phyloP scores from a whole-genome alignment of 2,329 filamentous ascomycete species.

The Diplodia scrobiculata region DNA sequence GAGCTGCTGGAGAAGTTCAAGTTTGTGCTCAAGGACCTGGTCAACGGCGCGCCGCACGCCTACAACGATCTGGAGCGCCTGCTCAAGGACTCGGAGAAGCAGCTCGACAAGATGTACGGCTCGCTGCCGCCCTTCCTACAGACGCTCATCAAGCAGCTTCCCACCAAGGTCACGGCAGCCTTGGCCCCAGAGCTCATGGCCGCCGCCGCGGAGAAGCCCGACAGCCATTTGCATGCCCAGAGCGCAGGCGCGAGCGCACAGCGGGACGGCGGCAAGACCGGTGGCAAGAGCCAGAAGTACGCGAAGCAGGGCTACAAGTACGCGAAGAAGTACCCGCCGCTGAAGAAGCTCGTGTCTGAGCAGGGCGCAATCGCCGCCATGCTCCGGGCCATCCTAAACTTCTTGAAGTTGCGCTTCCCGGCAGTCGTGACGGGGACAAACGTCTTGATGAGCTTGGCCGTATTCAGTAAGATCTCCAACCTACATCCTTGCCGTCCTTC shows the following conservation, averaged over 20 bases:
- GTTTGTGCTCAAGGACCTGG: conserved; percentile 84
- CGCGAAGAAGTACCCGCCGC: conserved; percentile 66
- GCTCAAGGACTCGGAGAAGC: conserved; percentile 63
- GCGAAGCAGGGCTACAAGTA: conserved; percentile 58
- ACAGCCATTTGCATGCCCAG: conserved; percentile 37
- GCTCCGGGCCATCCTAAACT: conserved; percentile 86
- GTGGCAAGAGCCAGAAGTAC: conserved; percentile 29
- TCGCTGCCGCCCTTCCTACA: conserved; percentile 76
- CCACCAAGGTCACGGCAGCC: conserved; percentile 74
- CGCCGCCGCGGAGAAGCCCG: conserved; percentile 69
- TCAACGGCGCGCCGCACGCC: conserved; percentile 89
- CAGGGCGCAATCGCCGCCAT: conserved; percentile 83
- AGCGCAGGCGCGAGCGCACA: no score
- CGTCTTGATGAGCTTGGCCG: conserved; percentile 81
- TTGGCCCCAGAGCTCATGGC: conserved; percentile 82
- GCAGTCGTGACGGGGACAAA: conserved; percentile 84
- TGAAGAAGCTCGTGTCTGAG: conserved; percentile 80
- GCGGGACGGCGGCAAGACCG: background rate
- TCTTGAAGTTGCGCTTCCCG: conserved; percentile 83
- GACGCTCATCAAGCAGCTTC: conserved; percentile 82
- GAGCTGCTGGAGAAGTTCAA: conserved; percentile 83
- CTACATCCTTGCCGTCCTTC: background rate
- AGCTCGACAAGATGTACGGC: conserved; percentile 64
- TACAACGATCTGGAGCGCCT: conserved; percentile 82
- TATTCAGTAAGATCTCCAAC: conserved; percentile 70